These are phyloP conservation scores for Diaporthe helianthi DNA, from an alignment of 2,329 filamentous ascomycete genomes.

Conservation along the genomic window DNA sequence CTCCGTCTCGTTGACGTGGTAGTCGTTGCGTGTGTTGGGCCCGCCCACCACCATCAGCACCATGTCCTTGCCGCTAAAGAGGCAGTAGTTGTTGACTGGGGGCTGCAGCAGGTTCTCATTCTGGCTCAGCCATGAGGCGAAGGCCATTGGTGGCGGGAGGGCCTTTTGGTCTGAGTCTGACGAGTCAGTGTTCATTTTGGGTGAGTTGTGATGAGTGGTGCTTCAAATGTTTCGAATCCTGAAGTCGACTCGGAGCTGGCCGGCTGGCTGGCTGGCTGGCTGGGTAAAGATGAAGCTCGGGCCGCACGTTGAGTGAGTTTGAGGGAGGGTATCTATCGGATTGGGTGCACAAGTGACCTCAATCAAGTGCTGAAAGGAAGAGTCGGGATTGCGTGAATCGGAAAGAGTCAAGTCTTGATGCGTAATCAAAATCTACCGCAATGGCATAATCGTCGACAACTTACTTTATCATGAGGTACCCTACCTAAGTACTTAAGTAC, in stretches of 20 bases:
- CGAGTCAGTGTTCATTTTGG: slow-evolving; percentile 24
- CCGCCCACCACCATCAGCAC: slow-evolving; percentile 39
- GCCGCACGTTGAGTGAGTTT: background rate
- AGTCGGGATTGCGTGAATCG: too few species aligned
- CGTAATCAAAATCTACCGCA: too few species aligned
- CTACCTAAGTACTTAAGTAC: too few species aligned
- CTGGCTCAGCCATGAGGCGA: slow-evolving; percentile 36
- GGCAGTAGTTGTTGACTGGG: slow-evolving; percentile 39
- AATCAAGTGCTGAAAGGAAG: too few species aligned
- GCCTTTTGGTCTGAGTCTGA: slow-evolving; percentile 20
- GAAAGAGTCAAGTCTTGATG: background rate
- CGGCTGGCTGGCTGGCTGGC: too few species aligned
- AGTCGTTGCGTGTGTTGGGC: slow-evolving; percentile 38
- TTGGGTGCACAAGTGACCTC: too few species aligned
- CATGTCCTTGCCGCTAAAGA: slow-evolving; percentile 37
- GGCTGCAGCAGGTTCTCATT: slow-evolving; percentile 36
- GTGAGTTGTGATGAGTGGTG: background rate
- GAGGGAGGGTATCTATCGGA: background rate
- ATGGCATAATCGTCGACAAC: too few species aligned
- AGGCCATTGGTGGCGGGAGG: slow-evolving; percentile 37
- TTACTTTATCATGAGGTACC: slow-evolving; percentile 13
- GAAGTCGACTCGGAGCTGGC: too few species aligned
- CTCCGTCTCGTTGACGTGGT: slow-evolving; percentile 38
- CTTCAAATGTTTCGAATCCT: too few species aligned
- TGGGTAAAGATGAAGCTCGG: background rate